Conservation (phyloP, 2,329 filamentous ascomycete genomes). For the Leptographium lundbergii region DNA sequence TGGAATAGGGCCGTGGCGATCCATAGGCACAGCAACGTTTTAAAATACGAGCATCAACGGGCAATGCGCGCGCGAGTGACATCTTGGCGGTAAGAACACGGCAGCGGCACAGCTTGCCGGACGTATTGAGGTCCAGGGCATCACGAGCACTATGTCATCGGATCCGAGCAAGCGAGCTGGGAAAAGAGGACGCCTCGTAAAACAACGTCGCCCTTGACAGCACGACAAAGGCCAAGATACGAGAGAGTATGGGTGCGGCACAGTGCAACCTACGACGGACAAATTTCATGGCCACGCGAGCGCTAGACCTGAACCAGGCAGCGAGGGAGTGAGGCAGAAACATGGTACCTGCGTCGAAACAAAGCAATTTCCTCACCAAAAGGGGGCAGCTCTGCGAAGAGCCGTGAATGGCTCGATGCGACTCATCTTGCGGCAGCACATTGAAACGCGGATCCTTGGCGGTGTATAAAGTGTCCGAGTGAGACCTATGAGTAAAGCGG, state of each 20-base stretch:
- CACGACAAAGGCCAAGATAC: background rate
- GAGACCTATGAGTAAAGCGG: background rate
- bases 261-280: background rate
- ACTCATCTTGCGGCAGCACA: background rate
- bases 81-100: too few relatives aligned
- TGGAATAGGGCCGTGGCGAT: background rate
- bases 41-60: background rate
- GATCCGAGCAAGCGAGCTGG: background rate
- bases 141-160: background rate
- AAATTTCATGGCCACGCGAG: background rate
- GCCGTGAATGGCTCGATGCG: background rate
- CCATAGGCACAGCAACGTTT: background rate
- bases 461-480: too few relatives aligned
- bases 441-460: background rate
- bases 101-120: background rate
- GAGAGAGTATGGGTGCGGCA: background rate
- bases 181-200: too few relatives aligned
- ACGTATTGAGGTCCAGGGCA: background rate
- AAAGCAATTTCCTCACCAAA: background rate
- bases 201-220: too few relatives aligned
- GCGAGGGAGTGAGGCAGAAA: background rate
- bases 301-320: background rate
- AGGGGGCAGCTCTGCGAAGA: background rate
- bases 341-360: background rate
- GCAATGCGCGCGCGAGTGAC: background rate